These are phyloP conservation scores for Spathaspora hagerdaliae DNA, from an alignment of 805 yeast genomes.

Conservation along the genomic window DNA sequence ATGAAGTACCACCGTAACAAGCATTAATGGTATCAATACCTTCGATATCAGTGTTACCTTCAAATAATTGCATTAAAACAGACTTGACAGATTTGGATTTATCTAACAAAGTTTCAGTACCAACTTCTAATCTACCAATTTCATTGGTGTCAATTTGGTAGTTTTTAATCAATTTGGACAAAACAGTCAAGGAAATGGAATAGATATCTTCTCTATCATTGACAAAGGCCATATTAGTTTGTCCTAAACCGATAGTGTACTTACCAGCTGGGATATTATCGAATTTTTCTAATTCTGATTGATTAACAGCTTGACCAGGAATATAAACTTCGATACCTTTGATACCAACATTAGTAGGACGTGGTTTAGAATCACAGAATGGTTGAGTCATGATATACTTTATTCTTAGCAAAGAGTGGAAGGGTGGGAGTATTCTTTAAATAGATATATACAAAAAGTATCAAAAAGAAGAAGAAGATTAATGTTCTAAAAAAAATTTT, in stretches of 20 bases:
- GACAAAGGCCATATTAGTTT: slow-evolving; percentile 96
- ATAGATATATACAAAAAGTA: background rate
- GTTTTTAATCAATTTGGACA: slow-evolving; percentile 70
- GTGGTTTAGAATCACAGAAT: background rate
- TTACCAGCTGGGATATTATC: slow-evolving; percentile 91
- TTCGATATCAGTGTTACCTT: slow-evolving; percentile 85
- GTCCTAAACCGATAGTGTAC: slow-evolving; percentile 98
- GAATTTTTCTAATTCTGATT: slow-evolving; percentile 76
- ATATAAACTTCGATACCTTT: slow-evolving; percentile 92
- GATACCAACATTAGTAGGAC: slow-evolving; percentile 78
- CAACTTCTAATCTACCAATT: slow-evolving; percentile 95
- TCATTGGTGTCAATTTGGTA: slow-evolving; percentile 75
- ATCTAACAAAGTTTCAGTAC: slow-evolving; percentile 95
- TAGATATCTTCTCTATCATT: slow-evolving; percentile 97
- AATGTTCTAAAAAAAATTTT: background rate
- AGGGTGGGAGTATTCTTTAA: background rate
- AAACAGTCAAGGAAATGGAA: slow-evolving; percentile 89
- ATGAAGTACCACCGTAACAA: slow-evolving; percentile 97
- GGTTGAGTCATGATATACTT: slow-evolving; percentile 14
- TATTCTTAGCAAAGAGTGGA: too few relatives aligned
- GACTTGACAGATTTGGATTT: slow-evolving; percentile 96
- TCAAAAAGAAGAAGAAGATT: background rate
- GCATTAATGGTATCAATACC: slow-evolving; percentile 96
- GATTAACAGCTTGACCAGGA: slow-evolving; percentile 72
- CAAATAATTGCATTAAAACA: slow-evolving; percentile 90